Base-by-base conservation (phyloP, 2,329 filamentous ascomycete species). In the Botryotinia calthae region DNA sequence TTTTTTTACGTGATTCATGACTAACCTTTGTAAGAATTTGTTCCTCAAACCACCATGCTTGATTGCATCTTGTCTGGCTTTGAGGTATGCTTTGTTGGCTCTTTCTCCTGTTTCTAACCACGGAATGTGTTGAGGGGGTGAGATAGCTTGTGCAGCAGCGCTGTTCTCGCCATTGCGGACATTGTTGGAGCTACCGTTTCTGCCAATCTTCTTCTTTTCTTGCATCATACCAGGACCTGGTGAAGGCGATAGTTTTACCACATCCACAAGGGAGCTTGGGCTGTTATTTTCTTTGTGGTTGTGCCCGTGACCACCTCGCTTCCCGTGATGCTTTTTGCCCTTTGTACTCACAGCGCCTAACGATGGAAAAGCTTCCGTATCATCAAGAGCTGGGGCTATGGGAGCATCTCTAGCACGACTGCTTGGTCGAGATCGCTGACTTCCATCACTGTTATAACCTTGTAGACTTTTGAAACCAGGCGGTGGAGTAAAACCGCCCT, bases 31-130 rank as follows among this genome's bases (percentile, higher is more conserved):
- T 71, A 99, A 84, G 79, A 98, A 99, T 81, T 98, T 98, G 82
- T 98, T 99, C 75, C 96, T 89, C 81, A 98, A 88, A 77, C 95
- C 96, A 77, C 96, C 96, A 81, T 99, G 96, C 83, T 97, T 97
- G 82, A 99, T 97, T 73, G 96, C 96, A 83, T 98, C 95, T 79
- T 95, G 93, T 70, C 96, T 91, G 77, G 95, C 94, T 84, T 97
- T 97, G 77, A 99, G 88, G 81, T 99, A 99, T 37, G 94, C 91
- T 82, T 95, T 94, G 82, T 99, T 98, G 76, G 93, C 93, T 76
- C 89, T 90, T 70, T 95, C 91, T 34, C 96, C 96, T 3, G 96
- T 98, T 82, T 98, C 95, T 6, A 98, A 85, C 96, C 96, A 99
- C 0, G 96, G 96, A 64, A 99, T 94, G 78, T 98, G 93, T 80